Percentiles rank a stretch among this genome's conserved stretches.
These are phyloP conservation scores for Cruciata laevipes DNA, from an alignment of 257 asterid species.

Conservation along the genomic window DNA sequence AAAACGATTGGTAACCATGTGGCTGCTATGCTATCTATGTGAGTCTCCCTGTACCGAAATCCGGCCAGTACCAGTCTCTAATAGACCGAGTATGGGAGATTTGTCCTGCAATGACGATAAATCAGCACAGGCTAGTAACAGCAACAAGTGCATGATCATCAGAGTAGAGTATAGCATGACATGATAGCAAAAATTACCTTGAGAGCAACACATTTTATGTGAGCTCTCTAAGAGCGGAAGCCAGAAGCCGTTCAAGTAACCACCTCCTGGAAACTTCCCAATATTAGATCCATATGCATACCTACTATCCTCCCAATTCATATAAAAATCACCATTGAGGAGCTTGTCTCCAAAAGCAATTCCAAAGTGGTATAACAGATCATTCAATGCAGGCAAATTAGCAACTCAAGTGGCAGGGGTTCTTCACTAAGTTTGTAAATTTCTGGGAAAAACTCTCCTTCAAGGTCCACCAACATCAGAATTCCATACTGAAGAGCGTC, in stretches of 20 bases:
- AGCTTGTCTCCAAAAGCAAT: slow-evolving; percentile 96
- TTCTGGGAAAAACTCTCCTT: slow-evolving; percentile 85
- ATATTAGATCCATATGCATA: slow-evolving; percentile 96
- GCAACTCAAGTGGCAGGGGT: slow-evolving; percentile 97
- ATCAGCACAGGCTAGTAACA: neutral
- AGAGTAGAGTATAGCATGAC: neutral
- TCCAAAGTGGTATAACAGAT: slow-evolving; percentile 89
- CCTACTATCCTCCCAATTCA: slow-evolving; percentile 86
- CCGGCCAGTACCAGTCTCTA: slow-evolving; percentile 69
- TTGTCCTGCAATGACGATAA: slow-evolving; percentile 56
- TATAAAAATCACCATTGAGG: slow-evolving; percentile 85
- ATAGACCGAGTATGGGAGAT: slow-evolving; percentile 88
- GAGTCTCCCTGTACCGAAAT: slow-evolving; percentile 88
- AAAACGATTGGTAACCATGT: slow-evolving; percentile 81
- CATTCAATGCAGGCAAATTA: slow-evolving; percentile 89
- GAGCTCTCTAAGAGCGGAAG: slow-evolving; percentile 94
- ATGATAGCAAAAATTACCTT: slow-evolving; percentile 36
- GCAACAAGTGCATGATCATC: neutral
- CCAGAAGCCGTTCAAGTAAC: slow-evolving; percentile 90
- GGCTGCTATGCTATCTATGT: slow-evolving; percentile 97
- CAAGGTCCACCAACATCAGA: slow-evolving; percentile 90
- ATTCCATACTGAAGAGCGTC: slow-evolving; percentile 86
- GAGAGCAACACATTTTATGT: slow-evolving; percentile 71
- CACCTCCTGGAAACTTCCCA: slow-evolving; percentile 84
- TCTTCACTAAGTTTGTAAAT: slow-evolving; percentile 74